Conservation (phyloP, 2,329 filamentous ascomycete species). For the Microascus cirrosus region DNA sequence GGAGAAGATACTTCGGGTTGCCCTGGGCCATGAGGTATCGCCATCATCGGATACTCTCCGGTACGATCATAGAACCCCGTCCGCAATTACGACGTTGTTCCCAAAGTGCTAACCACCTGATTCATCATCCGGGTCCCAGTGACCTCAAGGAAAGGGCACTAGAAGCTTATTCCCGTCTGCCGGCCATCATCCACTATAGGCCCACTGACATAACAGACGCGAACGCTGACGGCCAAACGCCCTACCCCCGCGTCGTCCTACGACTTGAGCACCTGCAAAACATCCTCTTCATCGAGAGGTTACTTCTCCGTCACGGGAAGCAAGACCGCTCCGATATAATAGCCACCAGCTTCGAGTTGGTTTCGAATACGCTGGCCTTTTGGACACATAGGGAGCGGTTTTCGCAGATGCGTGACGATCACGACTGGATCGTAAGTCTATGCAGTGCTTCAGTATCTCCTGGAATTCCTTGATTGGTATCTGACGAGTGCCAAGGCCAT, state of each 20-base stretch:
- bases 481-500: conserved; percentile 24
- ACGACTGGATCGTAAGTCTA: conserved; percentile 34
- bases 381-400: conserved; percentile 39
- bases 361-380: conserved; percentile 30
- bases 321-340: conserved; percentile 26
- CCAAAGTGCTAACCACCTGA: too few relatives aligned
- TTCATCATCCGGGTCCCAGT: too few relatives aligned
- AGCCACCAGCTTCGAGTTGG: conserved; percentile 33
- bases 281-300: conserved; percentile 45
- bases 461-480: background rate
- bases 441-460: background rate
- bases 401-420: conserved; percentile 25
- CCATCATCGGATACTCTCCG: too few relatives aligned
- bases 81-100: too few relatives aligned
- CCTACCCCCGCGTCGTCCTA: conserved; percentile 34
- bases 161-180: background rate
- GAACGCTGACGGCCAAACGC: conserved; percentile 6
- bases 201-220: background rate
- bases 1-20: background rate
- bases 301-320: conserved; percentile 34
- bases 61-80: too few relatives aligned
- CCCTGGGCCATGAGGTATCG: too few relatives aligned
- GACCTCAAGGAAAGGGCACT: too few relatives aligned
- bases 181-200: background rate
- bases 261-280: conserved; percentile 42